Evolutionary conservation across 768 basidiomycete genomes (phyloP), one percentile per base, ranked within the genome.

Genomic region (Lactarius evosmus): DNA sequence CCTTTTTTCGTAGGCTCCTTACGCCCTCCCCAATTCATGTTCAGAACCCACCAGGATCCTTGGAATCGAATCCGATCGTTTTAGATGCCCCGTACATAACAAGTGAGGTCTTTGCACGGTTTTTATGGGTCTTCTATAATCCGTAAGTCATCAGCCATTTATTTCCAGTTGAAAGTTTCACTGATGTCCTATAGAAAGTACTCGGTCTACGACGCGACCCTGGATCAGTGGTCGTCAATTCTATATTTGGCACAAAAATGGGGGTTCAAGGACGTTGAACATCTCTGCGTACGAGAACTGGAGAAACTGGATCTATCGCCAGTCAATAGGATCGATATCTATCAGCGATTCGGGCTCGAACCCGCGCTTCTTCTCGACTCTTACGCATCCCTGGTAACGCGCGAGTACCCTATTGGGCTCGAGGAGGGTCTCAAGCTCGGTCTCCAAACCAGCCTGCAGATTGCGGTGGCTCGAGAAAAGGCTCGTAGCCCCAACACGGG

Each of bases 391-490:
- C 70, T 81, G 52, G 75, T 75, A 66, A 74, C 72, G 56, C 72
- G 79, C 22, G 73, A 74, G 1, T 74, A 75, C 29, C 69, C 78
- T 16, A 66, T 80, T 30, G 60, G 71, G 4, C 66, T 77, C 56
- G 72, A 72, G 6, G 83, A 82, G 61, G 80, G 77, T 22, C 68
- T 73, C 56, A 74, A 74, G 38, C 76, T 83, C 22, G 79, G 81
- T 0, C 70, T 76, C 66, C 73, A 76, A 62, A 77, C 76, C 0
- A 70, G 76, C 3, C 62, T 76, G 16, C 75, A 74, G 16, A 62
- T 80, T 40, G 78, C 76, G 34, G 72, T 71, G 30, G 77, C 78
- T 1, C 75, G 78, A 22, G 80, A 81, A 62, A 70, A 30, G 40
- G 60, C 67, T 4, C 64, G 67, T n/a, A 61, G 67, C 0, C 66